Conservation (phyloP, 2,329 filamentous ascomycete species). For the Fusarium subtropicale region DNA sequence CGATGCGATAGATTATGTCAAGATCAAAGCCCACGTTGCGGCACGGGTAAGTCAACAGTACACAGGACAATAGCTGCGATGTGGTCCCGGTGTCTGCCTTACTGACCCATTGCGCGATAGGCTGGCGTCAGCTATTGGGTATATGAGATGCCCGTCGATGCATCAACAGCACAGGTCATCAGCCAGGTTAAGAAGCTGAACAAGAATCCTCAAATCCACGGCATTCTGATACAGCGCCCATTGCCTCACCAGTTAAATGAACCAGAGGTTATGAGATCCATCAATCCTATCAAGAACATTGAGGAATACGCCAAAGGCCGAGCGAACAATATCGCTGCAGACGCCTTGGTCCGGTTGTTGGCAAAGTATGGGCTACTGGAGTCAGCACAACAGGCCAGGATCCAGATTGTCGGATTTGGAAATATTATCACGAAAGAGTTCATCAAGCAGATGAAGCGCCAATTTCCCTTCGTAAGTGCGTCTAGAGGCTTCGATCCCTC, state of each 20-base stretch:
- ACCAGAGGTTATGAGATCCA: neutral
- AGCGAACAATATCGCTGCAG: neutral
- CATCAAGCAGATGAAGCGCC: neutral
- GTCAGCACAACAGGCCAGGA: neutral
- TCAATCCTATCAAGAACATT: neutral
- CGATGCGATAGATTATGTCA: neutral
- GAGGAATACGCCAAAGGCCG: neutral
- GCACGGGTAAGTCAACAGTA: neutral
- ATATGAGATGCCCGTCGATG: slow-evolving; percentile 3
- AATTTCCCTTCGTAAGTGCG: neutral
- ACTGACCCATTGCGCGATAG: neutral
- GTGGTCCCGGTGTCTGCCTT: neutral
- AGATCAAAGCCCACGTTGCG: slow-evolving; percentile 7
- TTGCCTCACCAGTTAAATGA: neutral
- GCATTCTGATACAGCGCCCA: slow-evolving; percentile 2
- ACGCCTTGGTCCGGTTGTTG: neutral
- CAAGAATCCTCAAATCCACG: neutral
- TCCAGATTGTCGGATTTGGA: neutral
- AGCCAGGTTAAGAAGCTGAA: slow-evolving; percentile 2
- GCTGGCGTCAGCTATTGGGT: slow-evolving; percentile 9
- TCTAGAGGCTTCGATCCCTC: neutral
- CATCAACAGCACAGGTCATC: neutral
- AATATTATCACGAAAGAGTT: slow-evolving; percentile 1
- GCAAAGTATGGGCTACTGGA: neutral
- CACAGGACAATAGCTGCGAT: neutral